Percentiles rank a stretch among this genome's conserved stretches.
Evolutionary conservation across 2,329 filamentous ascomycete genomes (phyloP).

Genomic region (Fusarium sp.): DNA sequence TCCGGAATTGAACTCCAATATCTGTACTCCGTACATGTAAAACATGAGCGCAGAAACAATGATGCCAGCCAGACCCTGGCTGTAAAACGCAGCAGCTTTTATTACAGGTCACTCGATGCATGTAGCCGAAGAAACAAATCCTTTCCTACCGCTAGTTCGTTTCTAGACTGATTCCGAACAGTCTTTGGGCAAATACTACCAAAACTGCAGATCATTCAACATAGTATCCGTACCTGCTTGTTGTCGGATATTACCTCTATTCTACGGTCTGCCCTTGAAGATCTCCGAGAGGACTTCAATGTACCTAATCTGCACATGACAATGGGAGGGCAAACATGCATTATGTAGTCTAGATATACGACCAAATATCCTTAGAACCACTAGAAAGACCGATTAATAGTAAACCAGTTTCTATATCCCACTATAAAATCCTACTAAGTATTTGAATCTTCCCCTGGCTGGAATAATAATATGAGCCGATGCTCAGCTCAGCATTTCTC

Average conservation of each 20-base stretch:
- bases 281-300: too few relatives aligned
- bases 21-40: background rate
- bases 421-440: background rate
- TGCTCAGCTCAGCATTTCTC: too few relatives aligned
- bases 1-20: constrained; percentile 1
- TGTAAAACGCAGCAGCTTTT: constrained; percentile 14
- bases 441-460: background rate
- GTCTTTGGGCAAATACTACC: background rate
- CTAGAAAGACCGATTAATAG: background rate
- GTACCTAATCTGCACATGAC: too few relatives aligned
- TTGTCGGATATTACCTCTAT: too few relatives aligned
- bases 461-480: too few relatives aligned
- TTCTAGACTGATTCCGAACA: constrained; percentile 24
- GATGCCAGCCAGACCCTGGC: background rate
- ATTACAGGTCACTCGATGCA: constrained; percentile 32
- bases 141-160: constrained; percentile 17
- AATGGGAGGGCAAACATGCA: too few relatives aligned
- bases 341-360: too few relatives aligned
- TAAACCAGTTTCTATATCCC: background rate
- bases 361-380: background rate
- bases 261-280: too few relatives aligned
- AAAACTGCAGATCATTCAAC: background rate
- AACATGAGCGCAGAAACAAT: background rate
- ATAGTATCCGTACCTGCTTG: too few relatives aligned
- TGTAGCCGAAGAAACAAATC: constrained; percentile 38